Percentiles rank a stretch among this genome's conserved stretches.
Conservation (phyloP, 225 moss, liverwort and hornwort genomes). For the Takakia lepidozioides region DNA sequence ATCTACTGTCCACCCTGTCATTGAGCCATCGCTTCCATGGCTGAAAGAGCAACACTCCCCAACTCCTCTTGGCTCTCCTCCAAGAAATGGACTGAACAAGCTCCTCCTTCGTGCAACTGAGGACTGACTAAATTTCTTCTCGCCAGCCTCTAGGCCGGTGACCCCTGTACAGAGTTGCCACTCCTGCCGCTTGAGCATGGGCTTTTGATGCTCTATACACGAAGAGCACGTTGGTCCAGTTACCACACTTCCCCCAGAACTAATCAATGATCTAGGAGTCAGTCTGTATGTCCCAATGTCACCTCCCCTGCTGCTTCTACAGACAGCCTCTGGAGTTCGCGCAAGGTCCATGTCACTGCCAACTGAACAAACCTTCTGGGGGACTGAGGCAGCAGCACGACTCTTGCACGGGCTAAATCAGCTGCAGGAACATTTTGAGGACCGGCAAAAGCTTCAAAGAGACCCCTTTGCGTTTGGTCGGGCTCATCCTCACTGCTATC, state of each 20-base stretch:
- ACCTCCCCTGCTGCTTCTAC: too few species aligned
- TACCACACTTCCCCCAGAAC: too few species aligned
- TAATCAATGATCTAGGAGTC: too few species aligned
- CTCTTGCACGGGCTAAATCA: too few species aligned
- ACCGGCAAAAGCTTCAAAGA: constrained; percentile 18
- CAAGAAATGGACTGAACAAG: constrained; percentile 1
- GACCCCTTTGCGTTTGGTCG: constrained; percentile 11
- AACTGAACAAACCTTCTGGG: too few species aligned
- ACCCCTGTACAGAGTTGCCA: too few species aligned
- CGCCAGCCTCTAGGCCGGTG: not conserved
- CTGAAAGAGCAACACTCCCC: not conserved
- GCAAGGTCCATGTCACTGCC: too few species aligned
- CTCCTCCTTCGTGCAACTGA: constrained; percentile 8
- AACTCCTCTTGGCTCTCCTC: constrained; percentile 2
- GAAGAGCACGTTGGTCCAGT: too few species aligned
- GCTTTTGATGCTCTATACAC: too few species aligned
- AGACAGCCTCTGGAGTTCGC: not conserved
- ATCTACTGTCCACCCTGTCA: not conserved
- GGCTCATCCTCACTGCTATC: constrained; percentile 59
- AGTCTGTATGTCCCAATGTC: too few species aligned
- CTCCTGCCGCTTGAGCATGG: not conserved
- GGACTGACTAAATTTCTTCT: too few species aligned
- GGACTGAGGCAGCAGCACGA: too few species aligned
- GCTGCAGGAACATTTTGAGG: not conserved
- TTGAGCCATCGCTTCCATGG: not conserved